Conservation (phyloP, 257 asterid genomes). For the Rehmannia glutinosa region DNA sequence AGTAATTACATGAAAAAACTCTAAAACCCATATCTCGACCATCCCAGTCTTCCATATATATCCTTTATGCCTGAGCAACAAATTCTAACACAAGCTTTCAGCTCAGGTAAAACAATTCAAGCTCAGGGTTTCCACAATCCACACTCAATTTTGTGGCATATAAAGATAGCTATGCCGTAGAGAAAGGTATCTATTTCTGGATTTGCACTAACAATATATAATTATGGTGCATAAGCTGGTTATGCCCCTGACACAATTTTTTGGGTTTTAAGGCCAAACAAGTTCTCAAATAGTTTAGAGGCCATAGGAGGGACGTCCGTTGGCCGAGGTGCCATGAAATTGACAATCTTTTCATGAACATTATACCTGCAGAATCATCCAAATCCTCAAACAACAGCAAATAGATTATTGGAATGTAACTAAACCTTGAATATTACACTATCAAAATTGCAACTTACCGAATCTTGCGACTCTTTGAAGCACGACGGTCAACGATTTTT, state of each 20-base stretch:
- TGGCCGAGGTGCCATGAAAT: constrained; percentile 84
- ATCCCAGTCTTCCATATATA: no score
- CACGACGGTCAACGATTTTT: constrained; percentile 85
- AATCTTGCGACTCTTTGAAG: constrained; percentile 95
- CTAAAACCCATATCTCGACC: no score
- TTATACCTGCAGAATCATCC: constrained; percentile 55
- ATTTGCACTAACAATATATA: no score
- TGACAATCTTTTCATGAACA: constrained; percentile 84
- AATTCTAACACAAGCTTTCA: no score
- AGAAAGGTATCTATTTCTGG: no score
- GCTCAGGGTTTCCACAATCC: no score
- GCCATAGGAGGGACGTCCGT: constrained; percentile 56
- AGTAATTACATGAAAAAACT: no score
- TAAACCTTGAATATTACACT: neutral
- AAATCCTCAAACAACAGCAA: neutral
- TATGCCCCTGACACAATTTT: constrained; percentile 31
- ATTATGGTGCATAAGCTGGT: neutral
- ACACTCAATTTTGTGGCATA: no score
- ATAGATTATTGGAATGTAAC: neutral
- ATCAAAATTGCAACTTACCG: constrained; percentile 38
- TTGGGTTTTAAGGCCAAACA: constrained; percentile 62
- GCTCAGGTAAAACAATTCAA: no score
- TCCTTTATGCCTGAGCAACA: no score
- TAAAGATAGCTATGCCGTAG: no score
- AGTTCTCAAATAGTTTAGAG: constrained; percentile 46